Evolutionary conservation across 2,329 filamentous ascomycete species (phyloP).

Genomic region (Penicillium sp.): DNA sequence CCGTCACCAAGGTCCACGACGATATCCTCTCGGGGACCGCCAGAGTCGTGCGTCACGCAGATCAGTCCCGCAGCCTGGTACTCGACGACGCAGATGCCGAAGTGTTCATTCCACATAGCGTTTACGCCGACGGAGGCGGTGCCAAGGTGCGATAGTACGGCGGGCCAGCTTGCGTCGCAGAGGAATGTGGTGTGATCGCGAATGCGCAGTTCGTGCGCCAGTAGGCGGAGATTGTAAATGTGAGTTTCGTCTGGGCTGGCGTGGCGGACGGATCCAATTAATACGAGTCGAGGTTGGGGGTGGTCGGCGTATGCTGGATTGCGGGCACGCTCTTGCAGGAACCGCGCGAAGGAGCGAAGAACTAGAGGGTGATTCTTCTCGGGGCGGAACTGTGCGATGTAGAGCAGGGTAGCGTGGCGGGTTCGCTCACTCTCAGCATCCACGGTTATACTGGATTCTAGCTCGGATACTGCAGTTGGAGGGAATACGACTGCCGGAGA

Average conservation of each 20-base stretch:
- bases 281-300: constrained; percentile 67
- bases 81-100: constrained; percentile 96
- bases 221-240: constrained; percentile 84
- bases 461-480: constrained; percentile 84
- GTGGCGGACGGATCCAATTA: constrained; percentile 91
- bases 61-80: constrained; percentile 96
- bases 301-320: constrained; percentile 51
- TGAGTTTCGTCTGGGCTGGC: constrained; percentile 53
- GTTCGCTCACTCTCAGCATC: constrained; percentile 68
- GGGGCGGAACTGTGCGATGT: constrained; percentile 95
- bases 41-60: constrained; percentile 88
- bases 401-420: constrained; percentile 75
- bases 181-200: constrained; percentile 85
- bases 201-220: constrained; percentile 84
- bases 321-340: constrained; percentile 61
- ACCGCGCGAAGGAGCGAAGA: constrained; percentile 78
- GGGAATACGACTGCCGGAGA: constrained; percentile 75
- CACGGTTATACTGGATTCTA: constrained; percentile 74
- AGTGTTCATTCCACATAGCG: constrained; percentile 99
- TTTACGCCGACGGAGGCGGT: constrained; percentile 86
- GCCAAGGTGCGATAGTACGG: constrained; percentile 78
- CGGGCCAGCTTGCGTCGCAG: constrained; percentile 85
- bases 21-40: constrained; percentile 91
- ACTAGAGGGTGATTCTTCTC: constrained; percentile 96
- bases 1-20: constrained; percentile 78